Evolutionary conservation across 2,329 filamentous ascomycete species (phyloP), one percentile per base, ranked within the genome.

Genomic region (Pestalotiopsis sp.): DNA sequence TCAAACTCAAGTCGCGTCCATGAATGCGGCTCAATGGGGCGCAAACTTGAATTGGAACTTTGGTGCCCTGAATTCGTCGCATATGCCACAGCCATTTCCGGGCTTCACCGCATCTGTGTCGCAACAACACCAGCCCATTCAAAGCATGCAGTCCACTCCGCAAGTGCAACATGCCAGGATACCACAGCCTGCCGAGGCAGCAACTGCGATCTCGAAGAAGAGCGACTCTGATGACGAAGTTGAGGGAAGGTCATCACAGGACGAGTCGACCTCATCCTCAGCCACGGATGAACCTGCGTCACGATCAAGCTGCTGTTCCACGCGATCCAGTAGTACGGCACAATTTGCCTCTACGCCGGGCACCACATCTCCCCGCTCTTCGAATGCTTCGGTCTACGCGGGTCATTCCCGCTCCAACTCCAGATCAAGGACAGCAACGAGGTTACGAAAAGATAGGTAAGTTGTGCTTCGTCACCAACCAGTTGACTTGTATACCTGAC

Each of bases 261-360:
- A 65, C 5, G 39, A 27, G 9, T 38, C 41, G 14, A 65, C 31
- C 11, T 52, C 62, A 17, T 65, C 38, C n/a, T 20, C 20, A 12
- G 23, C 62, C 13, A 27, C n/a, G 45, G 61, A 64, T 27, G 61
- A 64, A 17, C n/a, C 25, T 27, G 11, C 23, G 4, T 11, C 23
- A 12, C 36, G 41, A n/a, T 64, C 61, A 52, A 64, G 61, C 38
- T 64, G 61, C 39, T 64, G 61, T n/a, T 64, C 61, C 11, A 64
- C 61, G n/a, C 36, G 39, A 31, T 45, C 61, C 20, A 49, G 61
- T n/a, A 64, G 38, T 23, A 64, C 61, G 4, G 39, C 61, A 25
- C 61, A 64, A 20, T 64, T 64, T 31, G 61, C 39, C 5, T 13
- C 61, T 2, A 52, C 38, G 11, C 41, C 61, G 1, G 61, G 38